Evolutionary conservation across 2,329 filamentous ascomycete genomes (phyloP), one percentile per base, ranked within the genome.

Genomic region (Trichoderma sp.): DNA sequence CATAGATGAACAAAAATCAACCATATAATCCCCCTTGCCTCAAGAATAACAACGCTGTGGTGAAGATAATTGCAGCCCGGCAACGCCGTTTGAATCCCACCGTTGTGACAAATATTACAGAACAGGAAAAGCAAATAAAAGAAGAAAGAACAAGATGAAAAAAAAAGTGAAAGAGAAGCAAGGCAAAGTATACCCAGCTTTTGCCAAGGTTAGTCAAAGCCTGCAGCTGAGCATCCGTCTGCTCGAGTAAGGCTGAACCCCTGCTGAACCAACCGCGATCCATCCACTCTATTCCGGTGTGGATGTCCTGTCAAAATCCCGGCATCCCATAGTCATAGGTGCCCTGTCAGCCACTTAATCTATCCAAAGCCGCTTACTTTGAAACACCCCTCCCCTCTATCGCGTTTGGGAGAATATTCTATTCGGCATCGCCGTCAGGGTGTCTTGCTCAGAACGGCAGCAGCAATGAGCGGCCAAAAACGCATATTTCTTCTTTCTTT

Each of bases 291-390:
- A 75, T 71, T 21, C 33, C 14, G 67, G 27, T 60, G 64, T 66
- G 59, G 60, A 60, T 65, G 74, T 64, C 33, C 63, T 64, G 63
- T 65, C 60, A 50, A 72, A 66, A 60, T 33, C 59, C 67, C n/a
- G 53, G 41, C 45, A 16, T 67, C 33, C 35, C 60, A 33, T 60
- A 45, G 24, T 14, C n/a, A 38, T 59, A 38, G 60, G 50, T 72
- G 45, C 60, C 33, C 50, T 71, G 74, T 67, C 33, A 60, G 66
- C 50, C 67, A 71, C 74, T 65, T 65, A 66, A 75, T 75, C 66
- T 75, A 75, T 75, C 74, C 66, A 75, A 72, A 69, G 31, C 50
- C 67, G 60, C 74, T 63, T n/a, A 63, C 62, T 12, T 29, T 50
- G 35, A n/a, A 66, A 59, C 31, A 33, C 56, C 56, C 35, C 31